Conservation (phyloP, 768 basidiomycete species). For the Aureoboletus auriporus region DNA sequence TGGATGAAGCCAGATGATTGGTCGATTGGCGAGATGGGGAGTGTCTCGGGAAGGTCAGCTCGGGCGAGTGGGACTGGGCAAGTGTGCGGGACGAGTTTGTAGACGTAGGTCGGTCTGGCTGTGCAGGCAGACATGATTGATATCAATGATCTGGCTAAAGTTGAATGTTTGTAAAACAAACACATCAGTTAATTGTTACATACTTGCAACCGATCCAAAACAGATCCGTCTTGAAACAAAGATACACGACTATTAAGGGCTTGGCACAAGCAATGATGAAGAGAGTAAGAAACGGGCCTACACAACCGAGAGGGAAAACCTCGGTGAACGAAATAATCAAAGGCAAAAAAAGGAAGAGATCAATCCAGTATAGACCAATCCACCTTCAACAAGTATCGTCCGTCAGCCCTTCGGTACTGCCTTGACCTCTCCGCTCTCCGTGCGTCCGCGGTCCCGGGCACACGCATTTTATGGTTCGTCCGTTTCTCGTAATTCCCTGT, state of each 20-base stretch:
- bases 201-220: conserved; percentile 9
- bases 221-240: neutral
- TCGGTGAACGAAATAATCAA: conserved; percentile 3
- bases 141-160: too few species aligned
- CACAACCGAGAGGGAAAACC: conserved; percentile 2
- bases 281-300: conserved; percentile 1
- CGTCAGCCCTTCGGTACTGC: conserved; percentile 47
- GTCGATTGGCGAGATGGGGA: conserved; percentile 52
- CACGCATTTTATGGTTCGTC: conserved; percentile 61
- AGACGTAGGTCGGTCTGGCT: conserved; percentile 46
- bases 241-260: conserved; percentile 21
- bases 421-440: conserved; percentile 83
- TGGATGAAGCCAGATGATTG: conserved; percentile 47
- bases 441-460: conserved; percentile 76
- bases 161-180: too few species aligned
- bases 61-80: conserved; percentile 33
- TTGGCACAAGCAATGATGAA: conserved; percentile 8
- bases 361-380: conserved; percentile 10
- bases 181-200: conserved; percentile 18
- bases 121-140: too few species aligned
- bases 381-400: conserved; percentile 28
- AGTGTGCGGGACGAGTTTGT: conserved; percentile 52
- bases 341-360: neutral
- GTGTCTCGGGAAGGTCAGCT: conserved; percentile 36
- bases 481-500: conserved; percentile 37